These are phyloP conservation scores for Eutypa lata DNA, from an alignment of 2,329 filamentous ascomycete species.

Conservation along the genomic window DNA sequence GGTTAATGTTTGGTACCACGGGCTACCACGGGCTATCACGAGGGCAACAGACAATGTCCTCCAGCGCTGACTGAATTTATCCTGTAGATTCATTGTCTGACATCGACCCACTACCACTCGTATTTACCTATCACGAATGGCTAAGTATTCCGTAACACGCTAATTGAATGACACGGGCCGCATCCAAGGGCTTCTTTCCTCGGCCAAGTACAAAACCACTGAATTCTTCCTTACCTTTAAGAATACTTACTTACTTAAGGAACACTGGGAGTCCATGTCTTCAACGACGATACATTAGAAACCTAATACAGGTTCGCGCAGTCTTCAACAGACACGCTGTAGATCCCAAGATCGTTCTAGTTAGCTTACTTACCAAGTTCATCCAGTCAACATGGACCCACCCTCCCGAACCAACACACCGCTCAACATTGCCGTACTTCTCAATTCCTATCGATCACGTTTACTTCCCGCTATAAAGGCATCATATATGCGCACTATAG, in stretches of 20 bases:
- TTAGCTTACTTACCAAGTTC: not conserved
- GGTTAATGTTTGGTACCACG: too few relatives aligned
- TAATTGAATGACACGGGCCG: not conserved
- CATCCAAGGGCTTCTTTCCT: not conserved
- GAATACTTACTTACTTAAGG: not conserved
- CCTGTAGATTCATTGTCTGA: too few relatives aligned
- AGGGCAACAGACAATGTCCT: too few relatives aligned
- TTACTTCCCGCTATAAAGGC: conserved; percentile 31
- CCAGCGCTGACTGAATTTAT: too few relatives aligned
- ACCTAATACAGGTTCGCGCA: not conserved
- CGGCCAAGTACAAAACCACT: too few relatives aligned
- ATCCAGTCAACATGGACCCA: not conserved
- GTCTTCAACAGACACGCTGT: conserved; percentile 1
- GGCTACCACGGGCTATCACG: too few relatives aligned
- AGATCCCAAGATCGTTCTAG: not conserved
- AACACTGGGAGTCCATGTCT: not conserved
- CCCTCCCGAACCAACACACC: conserved; percentile 4
- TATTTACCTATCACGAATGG: too few relatives aligned
- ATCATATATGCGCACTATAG: conserved; percentile 33
- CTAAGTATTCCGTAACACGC: not conserved
- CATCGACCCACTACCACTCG: too few relatives aligned
- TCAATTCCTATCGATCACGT: conserved; percentile 36
- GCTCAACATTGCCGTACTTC: conserved; percentile 33
- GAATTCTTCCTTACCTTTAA: too few relatives aligned
- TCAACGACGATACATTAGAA: not conserved